Base-by-base conservation (phyloP, 306 rosid genomes). In the Arachis hypogaea region DNA sequence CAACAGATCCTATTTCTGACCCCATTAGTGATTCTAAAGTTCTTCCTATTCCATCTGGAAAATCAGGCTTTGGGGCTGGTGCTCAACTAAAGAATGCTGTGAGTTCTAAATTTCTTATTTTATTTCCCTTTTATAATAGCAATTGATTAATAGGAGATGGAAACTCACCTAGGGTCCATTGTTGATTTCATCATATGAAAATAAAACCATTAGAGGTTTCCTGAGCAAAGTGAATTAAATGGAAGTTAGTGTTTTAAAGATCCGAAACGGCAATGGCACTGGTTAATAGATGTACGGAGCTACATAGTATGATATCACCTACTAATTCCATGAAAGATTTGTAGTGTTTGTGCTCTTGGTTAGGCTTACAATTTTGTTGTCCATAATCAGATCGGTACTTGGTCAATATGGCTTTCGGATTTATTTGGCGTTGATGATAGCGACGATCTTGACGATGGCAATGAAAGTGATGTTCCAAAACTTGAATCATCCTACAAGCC, bases 1-100 rank as follows among this genome's bases (percentile, higher is more conserved):
- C 98, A 9, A 92, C 93, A 7, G 98, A 92, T 86, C 98, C 98
- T 51, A 83, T 92, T 63, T 92, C 96, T 71, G 98, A 92, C 66
- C 96, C 98, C 60, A 92, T 90, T 64, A 92, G 92, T 82, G 98
- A 92, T 71, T 63, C 94, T 9, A 92, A 81, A 81, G 98, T 92
- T 85, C 93, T 92, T 54, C 98, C 98, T 33, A 80, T 92, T 81
- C 89, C 92, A n/a, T 86, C 92, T 9, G 98, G 98, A 71, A 89
- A 88, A 73, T 90, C 93, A 49, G 84, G 96, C 83, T 90, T 92
- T 66, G 96, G 94, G 49, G 91, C 98, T 59, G 98, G 98, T 71
- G 98, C 81, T 9, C 98, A 92, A 78, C 92, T 92, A n/a, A 92
- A 92, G 82, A 89, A 92, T 84, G 92, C 84, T 18, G 98, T 90